Conservation (phyloP, 345 rosid species). For the Ceriops decandra region DNA sequence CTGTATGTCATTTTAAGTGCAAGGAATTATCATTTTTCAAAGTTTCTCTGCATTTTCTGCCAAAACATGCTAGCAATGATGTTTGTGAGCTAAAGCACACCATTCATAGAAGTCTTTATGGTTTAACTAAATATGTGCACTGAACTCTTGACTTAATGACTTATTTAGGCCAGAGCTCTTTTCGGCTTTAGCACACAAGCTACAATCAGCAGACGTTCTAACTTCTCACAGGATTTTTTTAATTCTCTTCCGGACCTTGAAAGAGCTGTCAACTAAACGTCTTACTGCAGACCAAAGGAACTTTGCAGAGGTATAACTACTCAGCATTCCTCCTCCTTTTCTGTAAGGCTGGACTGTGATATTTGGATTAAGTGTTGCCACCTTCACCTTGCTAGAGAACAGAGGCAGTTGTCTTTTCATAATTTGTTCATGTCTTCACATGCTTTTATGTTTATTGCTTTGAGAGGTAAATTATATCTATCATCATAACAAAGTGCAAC, state of each 20-base stretch:
- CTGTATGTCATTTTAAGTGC: neutral
- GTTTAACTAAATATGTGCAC: slow-evolving; percentile 15
- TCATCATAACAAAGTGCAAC: neutral
- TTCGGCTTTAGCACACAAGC: slow-evolving; percentile 72
- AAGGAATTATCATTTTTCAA: no score
- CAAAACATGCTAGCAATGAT: neutral
- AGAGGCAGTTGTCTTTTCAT: neutral
- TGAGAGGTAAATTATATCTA: neutral
- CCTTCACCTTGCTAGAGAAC: neutral
- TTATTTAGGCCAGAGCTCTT: slow-evolving; percentile 80
- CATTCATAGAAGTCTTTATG: slow-evolving; percentile 5
- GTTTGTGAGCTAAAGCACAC: neutral
- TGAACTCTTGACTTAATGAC: slow-evolving; percentile 24
- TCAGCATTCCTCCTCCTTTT: neutral
- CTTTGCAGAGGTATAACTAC: slow-evolving; percentile 61
- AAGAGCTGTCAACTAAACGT: slow-evolving; percentile 92
- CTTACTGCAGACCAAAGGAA: slow-evolving; percentile 80
- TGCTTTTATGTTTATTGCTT: neutral
- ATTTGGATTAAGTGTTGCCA: neutral
- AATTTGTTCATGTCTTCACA: neutral
- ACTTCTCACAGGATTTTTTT: slow-evolving; percentile 85
- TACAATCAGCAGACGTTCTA: slow-evolving; percentile 75
- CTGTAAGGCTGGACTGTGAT: neutral
- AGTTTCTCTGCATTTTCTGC: no score
- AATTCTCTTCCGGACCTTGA: slow-evolving; percentile 84